phyloP scores from a whole-genome alignment of 1,284 basidiomycete species.

The Cryptococcus wingfieldii region DNA sequence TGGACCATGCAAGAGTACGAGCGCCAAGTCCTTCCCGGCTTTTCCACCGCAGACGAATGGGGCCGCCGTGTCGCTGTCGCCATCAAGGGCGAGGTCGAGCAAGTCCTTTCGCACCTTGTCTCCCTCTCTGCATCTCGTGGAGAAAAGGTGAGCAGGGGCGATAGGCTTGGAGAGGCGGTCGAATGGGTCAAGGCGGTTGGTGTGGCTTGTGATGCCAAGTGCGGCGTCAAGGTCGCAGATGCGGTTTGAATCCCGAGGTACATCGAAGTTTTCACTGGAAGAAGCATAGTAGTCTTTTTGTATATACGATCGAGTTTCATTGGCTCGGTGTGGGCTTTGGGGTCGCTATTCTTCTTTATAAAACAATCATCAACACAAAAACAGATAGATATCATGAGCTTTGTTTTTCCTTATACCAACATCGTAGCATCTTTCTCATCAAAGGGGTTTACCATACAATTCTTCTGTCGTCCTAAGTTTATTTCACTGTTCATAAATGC shows the following conservation, averaged over 20 bases:
- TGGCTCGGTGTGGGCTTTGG: too few species aligned
- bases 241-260: conserved; percentile 8
- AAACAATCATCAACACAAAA: too few species aligned
- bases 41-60: conserved; percentile 48
- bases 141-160: conserved; percentile 15
- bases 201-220: conserved; percentile 40
- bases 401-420: too few species aligned
- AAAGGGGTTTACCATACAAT: too few species aligned
- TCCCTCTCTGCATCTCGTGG: conserved; percentile 6
- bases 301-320: too few species aligned
- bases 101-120: conserved; percentile 20
- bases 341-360: too few species aligned
- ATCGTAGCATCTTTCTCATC: too few species aligned
- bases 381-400: too few species aligned
- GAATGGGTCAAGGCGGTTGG: conserved; percentile 44
- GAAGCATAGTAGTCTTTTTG: neutral
- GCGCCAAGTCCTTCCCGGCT: conserved; percentile 42
- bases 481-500: too few species aligned
- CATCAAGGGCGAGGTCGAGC: conserved; percentile 46
- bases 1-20: conserved; percentile 45
- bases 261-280: neutral
- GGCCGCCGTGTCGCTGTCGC: conserved; percentile 41
- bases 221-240: conserved; percentile 33
- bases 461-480: too few species aligned
- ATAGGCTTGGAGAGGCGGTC: conserved; percentile 23